Percentiles rank a stretch among this genome's conserved stretches.
These are phyloP conservation scores for Colletotrichum sp. DNA, from an alignment of 2,329 filamentous ascomycete species.

Conservation along the genomic window DNA sequence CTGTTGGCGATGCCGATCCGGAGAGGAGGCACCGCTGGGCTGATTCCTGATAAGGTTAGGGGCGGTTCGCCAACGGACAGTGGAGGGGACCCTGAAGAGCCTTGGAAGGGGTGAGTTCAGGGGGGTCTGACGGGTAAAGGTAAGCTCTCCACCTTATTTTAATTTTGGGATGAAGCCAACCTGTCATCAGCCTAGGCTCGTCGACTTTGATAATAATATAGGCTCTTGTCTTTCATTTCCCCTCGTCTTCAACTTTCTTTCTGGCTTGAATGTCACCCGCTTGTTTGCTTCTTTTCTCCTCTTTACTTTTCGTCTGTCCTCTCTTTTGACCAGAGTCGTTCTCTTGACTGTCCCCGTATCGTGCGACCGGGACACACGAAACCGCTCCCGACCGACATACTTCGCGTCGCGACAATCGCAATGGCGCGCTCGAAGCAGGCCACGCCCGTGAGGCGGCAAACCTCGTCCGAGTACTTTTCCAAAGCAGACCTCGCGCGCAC, in stretches of 20 bases:
- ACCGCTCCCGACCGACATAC: not conserved
- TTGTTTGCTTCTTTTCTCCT: not conserved
- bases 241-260: not conserved
- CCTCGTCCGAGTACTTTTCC: constrained; percentile 70
- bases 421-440: constrained; percentile 79
- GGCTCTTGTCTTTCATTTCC: not conserved
- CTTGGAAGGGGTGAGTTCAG: constrained; percentile 10
- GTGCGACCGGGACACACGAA: not conserved
- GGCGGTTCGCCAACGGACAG: constrained; percentile 5
- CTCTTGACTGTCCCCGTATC: not conserved
- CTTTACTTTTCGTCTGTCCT: not conserved
- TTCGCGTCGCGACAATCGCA: not conserved
- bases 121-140: not conserved
- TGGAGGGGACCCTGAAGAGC: constrained; percentile 16
- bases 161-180: constrained; percentile 27
- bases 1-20: constrained; percentile 15
- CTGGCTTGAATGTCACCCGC: not conserved
- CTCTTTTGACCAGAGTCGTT: not conserved
- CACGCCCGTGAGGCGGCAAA: constrained; percentile 65
- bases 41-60: constrained; percentile 20
- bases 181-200: constrained; percentile 17
- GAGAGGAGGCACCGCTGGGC: constrained; percentile 13
- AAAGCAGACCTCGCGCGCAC: constrained; percentile 42
- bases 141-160: constrained; percentile 20
- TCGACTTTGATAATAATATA: not conserved